Conservation (phyloP, 2,329 filamentous ascomycete species). For the Calycina herbarum region DNA sequence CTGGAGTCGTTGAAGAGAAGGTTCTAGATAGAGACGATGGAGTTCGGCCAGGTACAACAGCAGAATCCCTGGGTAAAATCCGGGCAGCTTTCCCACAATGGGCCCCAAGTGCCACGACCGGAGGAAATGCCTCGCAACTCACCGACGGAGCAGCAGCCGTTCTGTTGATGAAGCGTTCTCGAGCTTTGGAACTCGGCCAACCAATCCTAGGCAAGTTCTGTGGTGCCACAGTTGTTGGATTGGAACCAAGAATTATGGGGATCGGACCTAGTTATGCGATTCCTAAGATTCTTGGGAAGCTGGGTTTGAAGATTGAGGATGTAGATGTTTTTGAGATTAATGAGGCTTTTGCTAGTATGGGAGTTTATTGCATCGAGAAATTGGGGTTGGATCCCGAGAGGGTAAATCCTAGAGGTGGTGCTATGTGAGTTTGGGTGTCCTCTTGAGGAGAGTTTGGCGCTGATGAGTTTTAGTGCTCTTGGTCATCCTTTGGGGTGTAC, state of each 20-base stretch:
- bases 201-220: conserved; percentile 89
- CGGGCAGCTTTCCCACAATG: conserved; percentile 84
- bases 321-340: conserved; percentile 98
- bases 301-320: conserved; percentile 78
- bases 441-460: not conserved
- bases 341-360: conserved; percentile 95
- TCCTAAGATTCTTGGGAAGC: conserved; percentile 82
- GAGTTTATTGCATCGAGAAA: conserved; percentile 87
- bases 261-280: conserved; percentile 93
- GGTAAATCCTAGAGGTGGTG: conserved; percentile 95
- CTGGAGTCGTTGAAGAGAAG: conserved; percentile 64
- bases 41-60: conserved; percentile 78
- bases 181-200: conserved; percentile 76
- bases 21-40: conserved; percentile 84
- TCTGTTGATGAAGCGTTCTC: conserved; percentile 72
- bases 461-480: conserved; percentile 57
- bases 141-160: conserved; percentile 95
- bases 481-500: conserved; percentile 94
- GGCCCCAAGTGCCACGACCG: conserved; percentile 88
- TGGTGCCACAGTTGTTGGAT: conserved; percentile 77
- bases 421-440: conserved; percentile 37
- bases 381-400: conserved; percentile 78
- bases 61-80: conserved; percentile 87
- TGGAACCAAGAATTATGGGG: conserved; percentile 91
- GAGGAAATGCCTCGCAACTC: conserved; percentile 92